Base-by-base conservation (phyloP, 2,329 filamentous ascomycete genomes). In the Arthroderma sp. region DNA sequence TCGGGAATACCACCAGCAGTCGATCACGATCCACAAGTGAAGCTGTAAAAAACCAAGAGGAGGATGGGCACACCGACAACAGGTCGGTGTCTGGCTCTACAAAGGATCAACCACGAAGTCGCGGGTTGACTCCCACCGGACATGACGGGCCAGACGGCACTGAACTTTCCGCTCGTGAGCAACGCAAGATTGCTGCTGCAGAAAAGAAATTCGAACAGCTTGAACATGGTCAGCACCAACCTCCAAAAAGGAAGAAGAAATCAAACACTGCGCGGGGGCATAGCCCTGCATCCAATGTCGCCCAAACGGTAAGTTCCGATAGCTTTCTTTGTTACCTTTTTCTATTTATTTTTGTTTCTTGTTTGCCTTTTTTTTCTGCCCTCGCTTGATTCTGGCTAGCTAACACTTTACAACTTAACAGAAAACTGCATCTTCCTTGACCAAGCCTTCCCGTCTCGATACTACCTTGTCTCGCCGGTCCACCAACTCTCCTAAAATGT, bases 161-260 rank as follows among this genome's bases (percentile, higher is more conserved):
- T 1, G 76, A 77, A 49, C 64, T 80, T 49, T 80, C 77, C 1
- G 76, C 74, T 49, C 70, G 77, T 4, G 77, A 81, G 52, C 71
- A 71, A 53, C 73, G 76, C 47, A 81, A 81, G 59, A 68, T 81
- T 39, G 74, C 75, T 44, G 75, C 76, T 45, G 73, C 75, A 36
- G 77, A 80, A 53, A 74, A 74, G 50, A 71, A 79, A 47, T 80
- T 80, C 49, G 71, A 76, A 50, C 71, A 76, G 52, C 65, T 78
- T 49, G 77, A 79, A 52, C 67, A 72, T 40, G 73, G 79, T 48
- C 73, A 75, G 51, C 50, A 55, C 30, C 71, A 70, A 44, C 71
- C 67, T 51, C 73, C 72, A 58, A 75, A 72, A 57, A 75, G 68
- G 51, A 75, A 79, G 55, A 75, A 69, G 51, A 75, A 79, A 55